Percentiles rank a stretch among this genome's conserved stretches.
These are phyloP conservation scores for Dictyostelium capitatum DNA, from an alignment of 78 protist genomes.

Conservation along the genomic window DNA sequence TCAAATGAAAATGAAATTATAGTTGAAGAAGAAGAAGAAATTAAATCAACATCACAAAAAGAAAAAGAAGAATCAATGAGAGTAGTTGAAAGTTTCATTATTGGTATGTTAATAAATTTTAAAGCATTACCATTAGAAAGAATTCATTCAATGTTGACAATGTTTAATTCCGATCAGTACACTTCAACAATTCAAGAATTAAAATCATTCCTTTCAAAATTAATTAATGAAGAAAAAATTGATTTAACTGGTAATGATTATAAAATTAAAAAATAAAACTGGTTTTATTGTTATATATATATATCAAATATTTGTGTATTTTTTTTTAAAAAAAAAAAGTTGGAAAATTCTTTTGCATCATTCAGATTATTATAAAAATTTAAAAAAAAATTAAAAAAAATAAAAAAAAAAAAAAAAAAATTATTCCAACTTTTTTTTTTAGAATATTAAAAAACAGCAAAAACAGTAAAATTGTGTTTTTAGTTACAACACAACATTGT, in stretches of 20 bases:
- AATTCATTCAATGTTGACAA: slow-evolving; percentile 82
- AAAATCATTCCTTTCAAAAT: slow-evolving; percentile 19
- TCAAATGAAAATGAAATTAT: not conserved
- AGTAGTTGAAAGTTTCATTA: slow-evolving; percentile 61
- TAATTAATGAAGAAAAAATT: slow-evolving; percentile 54
- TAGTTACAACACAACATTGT: no score
- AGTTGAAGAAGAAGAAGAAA: slow-evolving; percentile 19
- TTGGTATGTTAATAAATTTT: slow-evolving; percentile 87
- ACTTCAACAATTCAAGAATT: slow-evolving; percentile 28
- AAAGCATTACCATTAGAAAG: slow-evolving; percentile 74
- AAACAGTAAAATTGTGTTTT: no score
- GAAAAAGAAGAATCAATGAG: slow-evolving; percentile 63
- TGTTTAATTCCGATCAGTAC: slow-evolving; percentile 66
- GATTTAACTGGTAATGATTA: slow-evolving; percentile 49
- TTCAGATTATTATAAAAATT: no score
- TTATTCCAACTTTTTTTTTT: no score
- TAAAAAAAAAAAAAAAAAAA: no score
- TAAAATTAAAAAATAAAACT: slow-evolving; percentile 64
- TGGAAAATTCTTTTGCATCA: no score
- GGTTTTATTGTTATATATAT: no score
- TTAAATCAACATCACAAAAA: slow-evolving; percentile 4
- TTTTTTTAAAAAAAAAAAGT: no score
- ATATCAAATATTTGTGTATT: no score
- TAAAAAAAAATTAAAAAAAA: no score
- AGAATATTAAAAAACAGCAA: no score